Evolutionary conservation across 306 rosid species (phyloP), one percentile per base, ranked within the genome.

Genomic region (Abrus pulchellus): DNA sequence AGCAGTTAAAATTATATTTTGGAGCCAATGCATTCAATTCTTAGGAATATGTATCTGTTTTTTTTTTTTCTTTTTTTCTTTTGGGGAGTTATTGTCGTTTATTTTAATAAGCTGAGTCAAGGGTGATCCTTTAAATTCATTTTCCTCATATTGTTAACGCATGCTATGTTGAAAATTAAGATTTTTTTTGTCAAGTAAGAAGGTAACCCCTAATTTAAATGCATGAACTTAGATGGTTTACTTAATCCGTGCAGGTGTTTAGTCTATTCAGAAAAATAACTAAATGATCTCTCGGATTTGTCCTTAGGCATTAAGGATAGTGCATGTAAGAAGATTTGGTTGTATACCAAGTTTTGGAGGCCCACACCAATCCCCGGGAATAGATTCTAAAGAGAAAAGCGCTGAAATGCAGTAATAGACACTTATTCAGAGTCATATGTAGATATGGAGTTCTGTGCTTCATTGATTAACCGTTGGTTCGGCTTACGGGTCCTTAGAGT

Each of bases 1-100:
- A 53, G 61, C 55, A 59, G 75, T 80, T 80, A 57, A 75, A 67
- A 67, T 49, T 57, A 75, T 65, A 75, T 43, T 29, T 68, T 55
- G 60, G 36, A 57, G 38, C 66, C 72, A 56, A 66, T 57, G 81
- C 64, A 57, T 68, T 63, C 54, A 67, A 9, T 75, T 72, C 63
- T 59, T 67, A 56, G 77, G 60, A 64, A 67, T 45, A 40, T 74
- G 76, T 74, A 57, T 70, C 75, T 70, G 66, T 67, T 44, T 14
- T 54, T 53, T 47, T 9, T 63, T 6, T 54, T 73, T 60, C 60
- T 9, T 72, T 45, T n/a, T 38, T 52, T 40, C 41, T 28, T 48
- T 72, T 80, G 32, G 4, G 62, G 48, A 78, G 59, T 78, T 79
- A 50, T 72, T 20, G 30, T 64, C 14, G 6, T 49, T 13, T 74